Evolutionary conservation across 768 basidiomycete genomes (phyloP).

Genomic region (Leccinellum albellum): DNA sequence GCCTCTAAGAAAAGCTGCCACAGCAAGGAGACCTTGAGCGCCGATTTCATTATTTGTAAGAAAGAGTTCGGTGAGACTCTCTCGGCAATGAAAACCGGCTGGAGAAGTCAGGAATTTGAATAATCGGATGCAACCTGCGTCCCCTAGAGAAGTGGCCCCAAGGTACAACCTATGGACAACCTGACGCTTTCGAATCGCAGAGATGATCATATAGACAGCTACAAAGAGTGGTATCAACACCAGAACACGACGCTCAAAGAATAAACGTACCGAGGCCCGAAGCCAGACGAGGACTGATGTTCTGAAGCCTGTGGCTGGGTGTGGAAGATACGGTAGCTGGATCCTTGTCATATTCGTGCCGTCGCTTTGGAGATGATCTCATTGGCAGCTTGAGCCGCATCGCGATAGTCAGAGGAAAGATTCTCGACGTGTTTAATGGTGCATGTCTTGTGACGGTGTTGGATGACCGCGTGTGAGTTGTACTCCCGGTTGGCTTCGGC

Average conservation of each 20-base stretch:
- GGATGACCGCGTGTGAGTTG: conserved; percentile 15
- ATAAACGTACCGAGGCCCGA: conserved; percentile 25
- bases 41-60: conserved; percentile 57
- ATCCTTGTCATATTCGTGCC: conserved; percentile 24
- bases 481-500: too few species aligned
- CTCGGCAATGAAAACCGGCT: conserved; percentile 39
- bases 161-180: conserved; percentile 51
- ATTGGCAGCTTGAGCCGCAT: conserved; percentile 26
- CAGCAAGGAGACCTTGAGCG: conserved; percentile 50
- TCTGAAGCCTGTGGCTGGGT: conserved; percentile 20
- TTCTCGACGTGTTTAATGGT: neutral
- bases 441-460: conserved; percentile 1
- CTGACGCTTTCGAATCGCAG: conserved; percentile 42
- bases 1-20: conserved; percentile 46
- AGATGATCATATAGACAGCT: conserved; percentile 54
- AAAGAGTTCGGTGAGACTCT: conserved; percentile 48
- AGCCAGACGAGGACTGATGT: conserved; percentile 28
- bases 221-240: neutral
- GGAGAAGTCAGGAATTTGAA: conserved; percentile 53
- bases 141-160: conserved; percentile 53
- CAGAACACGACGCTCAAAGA: neutral
- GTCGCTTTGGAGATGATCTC: conserved; percentile 21
- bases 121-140: conserved; percentile 52
- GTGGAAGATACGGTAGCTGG: conserved; percentile 30
- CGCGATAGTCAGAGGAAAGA: neutral